Evolutionary conservation across 2,329 filamentous ascomycete species (phyloP).

Genomic region (Hypoxylon sp.): DNA sequence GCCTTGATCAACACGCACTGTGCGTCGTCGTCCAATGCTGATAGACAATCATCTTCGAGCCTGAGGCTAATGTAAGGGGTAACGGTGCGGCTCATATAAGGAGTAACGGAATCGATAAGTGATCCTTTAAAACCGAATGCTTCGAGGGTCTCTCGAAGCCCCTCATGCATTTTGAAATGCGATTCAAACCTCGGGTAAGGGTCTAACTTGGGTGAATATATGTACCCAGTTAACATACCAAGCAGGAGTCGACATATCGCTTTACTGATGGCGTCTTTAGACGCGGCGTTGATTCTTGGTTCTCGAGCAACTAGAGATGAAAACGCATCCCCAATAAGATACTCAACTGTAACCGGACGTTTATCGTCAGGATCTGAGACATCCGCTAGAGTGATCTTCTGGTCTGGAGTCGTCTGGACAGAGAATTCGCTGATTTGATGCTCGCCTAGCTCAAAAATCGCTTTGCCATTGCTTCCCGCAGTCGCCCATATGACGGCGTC

Average conservation of each 20-base stretch:
- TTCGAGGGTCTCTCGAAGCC: not conserved
- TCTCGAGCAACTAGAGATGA: not conserved
- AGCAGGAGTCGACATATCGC: not conserved
- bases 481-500: not conserved
- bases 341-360: not conserved
- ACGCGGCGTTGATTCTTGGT: not conserved
- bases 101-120: not conserved
- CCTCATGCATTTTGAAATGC: not conserved
- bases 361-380: not conserved
- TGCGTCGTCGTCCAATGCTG: not conserved
- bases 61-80: too few relatives aligned
- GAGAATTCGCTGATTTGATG: not conserved
- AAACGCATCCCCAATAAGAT: not conserved
- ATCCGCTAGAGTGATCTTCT: not conserved
- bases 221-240: not conserved
- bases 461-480: not conserved
- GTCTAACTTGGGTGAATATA: too few relatives aligned
- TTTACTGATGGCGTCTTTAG: not conserved
- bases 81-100: too few relatives aligned
- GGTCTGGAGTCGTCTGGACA: not conserved
- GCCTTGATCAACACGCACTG: not conserved
- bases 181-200: too few relatives aligned
- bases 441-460: slow-evolving; percentile 13
- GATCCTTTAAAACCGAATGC: not conserved
- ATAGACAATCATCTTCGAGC: not conserved